These are phyloP conservation scores for Parachaetomium inaequale DNA, from an alignment of 495 filamentous ascomycete species.

Conservation along the genomic window DNA sequence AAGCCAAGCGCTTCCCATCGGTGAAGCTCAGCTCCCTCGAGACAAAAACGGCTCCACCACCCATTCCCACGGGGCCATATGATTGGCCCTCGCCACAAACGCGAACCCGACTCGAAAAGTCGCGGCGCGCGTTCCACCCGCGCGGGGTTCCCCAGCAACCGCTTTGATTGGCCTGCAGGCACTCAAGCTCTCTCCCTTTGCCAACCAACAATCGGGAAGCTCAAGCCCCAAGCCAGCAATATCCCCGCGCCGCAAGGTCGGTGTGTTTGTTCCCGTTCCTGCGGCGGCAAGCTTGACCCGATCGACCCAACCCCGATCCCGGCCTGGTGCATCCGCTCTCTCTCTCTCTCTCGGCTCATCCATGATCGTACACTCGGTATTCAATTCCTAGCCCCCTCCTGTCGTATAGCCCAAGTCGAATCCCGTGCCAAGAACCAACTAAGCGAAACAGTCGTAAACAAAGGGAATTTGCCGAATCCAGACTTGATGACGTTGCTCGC, in stretches of 20 bases:
- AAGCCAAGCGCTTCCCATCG: neutral
- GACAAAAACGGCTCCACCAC: neutral
- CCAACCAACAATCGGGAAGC: constrained; percentile 17
- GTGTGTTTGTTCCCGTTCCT: neutral
- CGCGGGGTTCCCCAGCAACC: constrained; percentile 17
- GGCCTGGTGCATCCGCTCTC: neutral
- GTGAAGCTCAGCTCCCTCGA: constrained; percentile 1
- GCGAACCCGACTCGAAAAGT: constrained; percentile 27
- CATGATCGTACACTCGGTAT: constrained; percentile 11
- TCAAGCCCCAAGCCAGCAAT: neutral
- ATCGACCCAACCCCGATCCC: neutral
- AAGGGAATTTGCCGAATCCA: neutral
- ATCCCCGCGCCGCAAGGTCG: constrained; percentile 1
- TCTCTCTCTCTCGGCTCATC: constrained; percentile 1
- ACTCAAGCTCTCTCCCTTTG: neutral
- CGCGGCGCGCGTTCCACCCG: constrained; percentile 15
- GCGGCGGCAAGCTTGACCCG: too few relatives aligned
- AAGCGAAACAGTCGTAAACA: constrained; percentile 7
- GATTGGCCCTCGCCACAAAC: constrained; percentile 15
- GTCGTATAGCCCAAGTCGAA: neutral
- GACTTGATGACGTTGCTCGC: neutral
- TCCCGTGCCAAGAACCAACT: neutral
- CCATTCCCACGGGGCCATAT: neutral
- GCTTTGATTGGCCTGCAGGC: constrained; percentile 14
- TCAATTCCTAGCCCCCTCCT: neutral